Percentiles rank a stretch among this genome's conserved stretches.
phyloP scores from a whole-genome alignment of 2,329 filamentous ascomycete genomes.

The Dendryphion nanum region DNA sequence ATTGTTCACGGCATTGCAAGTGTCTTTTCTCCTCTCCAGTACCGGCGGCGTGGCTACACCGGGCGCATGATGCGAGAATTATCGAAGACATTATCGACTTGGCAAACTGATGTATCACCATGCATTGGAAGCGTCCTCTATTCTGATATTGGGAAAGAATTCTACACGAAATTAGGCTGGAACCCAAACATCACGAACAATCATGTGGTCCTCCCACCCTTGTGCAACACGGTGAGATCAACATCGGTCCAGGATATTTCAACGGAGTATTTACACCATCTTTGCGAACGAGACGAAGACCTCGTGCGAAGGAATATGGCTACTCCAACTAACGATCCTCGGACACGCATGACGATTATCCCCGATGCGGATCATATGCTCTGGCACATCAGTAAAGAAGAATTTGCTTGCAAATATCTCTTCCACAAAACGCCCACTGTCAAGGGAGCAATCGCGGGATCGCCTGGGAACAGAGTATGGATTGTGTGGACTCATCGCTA shows the following conservation, averaged over 20 bases:
- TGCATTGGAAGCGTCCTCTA: slow-evolving; percentile 72
- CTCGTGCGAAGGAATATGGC: slow-evolving; percentile 55
- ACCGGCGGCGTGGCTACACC: slow-evolving; percentile 70
- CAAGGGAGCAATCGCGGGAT: slow-evolving; percentile 65
- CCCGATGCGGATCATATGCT: slow-evolving; percentile 64
- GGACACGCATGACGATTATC: slow-evolving; percentile 58
- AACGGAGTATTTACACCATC: slow-evolving; percentile 53
- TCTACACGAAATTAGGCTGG: slow-evolving; percentile 77
- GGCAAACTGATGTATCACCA: slow-evolving; percentile 43
- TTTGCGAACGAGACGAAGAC: slow-evolving; percentile 62
- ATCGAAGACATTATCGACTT: slow-evolving; percentile 50
- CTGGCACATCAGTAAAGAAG: slow-evolving; percentile 76
- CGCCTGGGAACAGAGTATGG: slow-evolving; percentile 58
- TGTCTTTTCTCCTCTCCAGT: slow-evolving; percentile 66
- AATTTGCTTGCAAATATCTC: slow-evolving; percentile 65
- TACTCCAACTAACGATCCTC: slow-evolving; percentile 23
- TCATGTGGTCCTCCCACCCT: slow-evolving; percentile 56
- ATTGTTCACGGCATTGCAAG: slow-evolving; percentile 71
- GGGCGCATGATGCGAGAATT: slow-evolving; percentile 71
- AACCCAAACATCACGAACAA: slow-evolving; percentile 66
- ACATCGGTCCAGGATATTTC: slow-evolving; percentile 47
- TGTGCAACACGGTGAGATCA: not conserved
- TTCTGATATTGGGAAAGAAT: slow-evolving; percentile 78
- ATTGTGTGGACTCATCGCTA: slow-evolving; percentile 62
- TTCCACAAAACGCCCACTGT: slow-evolving; percentile 45